Evolutionary conservation across 2,329 filamentous ascomycete species (phyloP), one percentile per base, ranked within the genome.

Genomic region (Xylaria arbuscula): DNA sequence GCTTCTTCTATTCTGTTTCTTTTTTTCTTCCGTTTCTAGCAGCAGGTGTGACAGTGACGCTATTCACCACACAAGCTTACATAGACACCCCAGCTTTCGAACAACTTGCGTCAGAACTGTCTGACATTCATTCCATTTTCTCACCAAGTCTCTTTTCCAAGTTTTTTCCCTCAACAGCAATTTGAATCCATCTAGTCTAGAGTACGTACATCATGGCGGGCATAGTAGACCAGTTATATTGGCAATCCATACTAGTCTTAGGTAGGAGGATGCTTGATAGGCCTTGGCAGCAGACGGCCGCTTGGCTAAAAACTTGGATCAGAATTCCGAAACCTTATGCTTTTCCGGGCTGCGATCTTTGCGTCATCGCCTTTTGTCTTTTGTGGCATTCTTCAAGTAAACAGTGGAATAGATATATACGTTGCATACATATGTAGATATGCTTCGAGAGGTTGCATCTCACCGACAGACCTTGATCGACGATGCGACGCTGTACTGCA

Each of bases 301-400:
- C 61, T 63, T 63, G 61, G 61, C 62, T 38, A 2, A 15, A 55
- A 60, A 56, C 55, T 55, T 60, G 48, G 32, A 60, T 55, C 55
- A 38, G 48, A 47, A 17, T 36, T n/a, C 13, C 17, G 11, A 40
- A 36, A 50, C 24, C n/a, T 3, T 15, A n/a, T n/a, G 11, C 51
- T 5, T 6, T 13, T 2, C 13, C 53, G 53, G 34, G 34, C 15
- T 38, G 32, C n/a, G 36, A 40, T 32, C 15, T 34, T 47, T 17
- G 38, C 54, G 54, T 64, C 62, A 48, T 64, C 47, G 51, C 51
- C 22, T 7, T 19, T 11, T 48, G 45, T 61, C 22, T 7, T 19
- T 11, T 48, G 45, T 48, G 42, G 42, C 17, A 38, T 50, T 19
- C 38, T 40, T 51, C 42, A 50, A n/a, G 48, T 24, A 8, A 10